Conservation (phyloP, 352 stramenopile species). For the Thraustochytrium sp. region DNA sequence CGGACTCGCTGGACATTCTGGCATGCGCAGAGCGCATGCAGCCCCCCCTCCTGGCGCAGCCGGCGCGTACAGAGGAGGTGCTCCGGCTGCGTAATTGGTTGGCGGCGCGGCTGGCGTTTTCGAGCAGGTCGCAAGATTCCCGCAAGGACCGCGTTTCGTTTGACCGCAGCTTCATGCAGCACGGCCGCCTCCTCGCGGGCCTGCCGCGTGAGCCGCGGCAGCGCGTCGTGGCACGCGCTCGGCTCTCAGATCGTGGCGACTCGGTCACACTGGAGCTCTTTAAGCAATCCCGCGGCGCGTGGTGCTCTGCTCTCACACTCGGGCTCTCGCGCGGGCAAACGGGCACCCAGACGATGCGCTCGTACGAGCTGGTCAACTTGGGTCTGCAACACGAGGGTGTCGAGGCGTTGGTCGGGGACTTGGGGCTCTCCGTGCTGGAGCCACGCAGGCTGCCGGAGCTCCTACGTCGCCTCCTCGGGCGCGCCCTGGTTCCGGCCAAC, state of each 20-base stretch:
- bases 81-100: neutral
- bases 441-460: neutral
- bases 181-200: neutral
- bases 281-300: neutral
- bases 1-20: slow-evolving; percentile 3
- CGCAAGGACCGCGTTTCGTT: neutral
- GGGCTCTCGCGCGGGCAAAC: neutral
- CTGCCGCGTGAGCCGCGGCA: neutral
- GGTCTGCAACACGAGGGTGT: neutral
- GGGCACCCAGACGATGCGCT: neutral
- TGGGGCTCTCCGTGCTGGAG: neutral
- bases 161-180: neutral
- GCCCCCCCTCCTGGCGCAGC: neutral
- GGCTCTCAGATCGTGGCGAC: neutral
- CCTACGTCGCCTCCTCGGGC: neutral
- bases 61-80: neutral
- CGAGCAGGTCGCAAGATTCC: neutral
- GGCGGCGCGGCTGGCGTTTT: neutral
- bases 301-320: neutral
- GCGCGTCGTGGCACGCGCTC: neutral
- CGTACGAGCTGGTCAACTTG: neutral
- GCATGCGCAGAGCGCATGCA: neutral
- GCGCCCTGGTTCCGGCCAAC: neutral
- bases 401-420: neutral
- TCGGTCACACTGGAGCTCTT: neutral